phyloP scores from a whole-genome alignment of 768 basidiomycete species.

The Russula sp. region DNA sequence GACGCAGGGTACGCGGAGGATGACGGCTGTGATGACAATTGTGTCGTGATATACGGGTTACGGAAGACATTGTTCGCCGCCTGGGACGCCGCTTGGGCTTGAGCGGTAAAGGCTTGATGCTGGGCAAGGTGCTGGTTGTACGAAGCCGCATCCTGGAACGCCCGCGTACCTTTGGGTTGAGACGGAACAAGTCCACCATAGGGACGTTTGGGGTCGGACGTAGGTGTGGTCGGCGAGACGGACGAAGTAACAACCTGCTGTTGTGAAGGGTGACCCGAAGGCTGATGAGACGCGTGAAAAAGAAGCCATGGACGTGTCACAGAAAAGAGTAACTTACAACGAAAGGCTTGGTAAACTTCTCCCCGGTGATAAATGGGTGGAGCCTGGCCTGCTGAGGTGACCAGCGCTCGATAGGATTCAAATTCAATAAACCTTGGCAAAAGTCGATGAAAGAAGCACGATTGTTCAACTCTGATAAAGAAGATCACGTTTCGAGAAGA shows the following conservation, averaged over 20 bases:
- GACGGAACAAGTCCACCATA: slow-evolving; percentile 91
- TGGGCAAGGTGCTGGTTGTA: slow-evolving; percentile 95
- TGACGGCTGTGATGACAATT: slow-evolving; percentile 30
- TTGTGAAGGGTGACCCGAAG: slow-evolving; percentile 23
- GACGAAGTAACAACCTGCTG: slow-evolving; percentile 29
- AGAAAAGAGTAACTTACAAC: slow-evolving; percentile 45
- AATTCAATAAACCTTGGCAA: slow-evolving; percentile 85
- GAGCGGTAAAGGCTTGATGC: slow-evolving; percentile 89
- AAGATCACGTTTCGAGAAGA: not conserved
- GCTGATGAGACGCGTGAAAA: slow-evolving; percentile 20
- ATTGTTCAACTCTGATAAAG: slow-evolving; percentile 75
- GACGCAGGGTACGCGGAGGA: slow-evolving; percentile 30
- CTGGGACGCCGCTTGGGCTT: slow-evolving; percentile 69
- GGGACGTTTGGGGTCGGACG: slow-evolving; percentile 72
- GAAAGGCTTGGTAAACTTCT: slow-evolving; percentile 87
- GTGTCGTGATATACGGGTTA: slow-evolving; percentile 71
- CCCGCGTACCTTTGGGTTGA: slow-evolving; percentile 78
- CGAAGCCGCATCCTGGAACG: slow-evolving; percentile 85
- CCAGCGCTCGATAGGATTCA: slow-evolving; percentile 96
- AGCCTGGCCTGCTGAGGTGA: slow-evolving; percentile 92
- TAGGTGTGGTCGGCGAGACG: slow-evolving; percentile 31
- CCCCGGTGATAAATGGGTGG: slow-evolving; percentile 98
- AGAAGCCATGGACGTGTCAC: not conserved
- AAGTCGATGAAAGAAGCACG: slow-evolving; percentile 96
- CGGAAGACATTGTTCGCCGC: slow-evolving; percentile 63